These are phyloP conservation scores for Lathyrus tuberosus DNA, from an alignment of 306 rosid genomes.

Conservation along the genomic window DNA sequence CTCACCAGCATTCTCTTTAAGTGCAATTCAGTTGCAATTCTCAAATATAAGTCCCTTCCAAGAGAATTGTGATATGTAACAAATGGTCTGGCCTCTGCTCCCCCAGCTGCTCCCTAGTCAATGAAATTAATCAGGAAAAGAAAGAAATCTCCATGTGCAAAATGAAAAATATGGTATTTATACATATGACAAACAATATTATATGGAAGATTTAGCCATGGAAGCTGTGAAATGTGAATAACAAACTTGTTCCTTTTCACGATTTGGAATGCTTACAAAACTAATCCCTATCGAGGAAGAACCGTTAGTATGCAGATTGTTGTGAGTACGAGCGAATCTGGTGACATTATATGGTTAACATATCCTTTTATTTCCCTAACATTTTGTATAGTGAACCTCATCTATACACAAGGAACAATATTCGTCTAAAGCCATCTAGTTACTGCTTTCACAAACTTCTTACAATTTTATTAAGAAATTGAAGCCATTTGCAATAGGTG, in stretches of 20 bases:
- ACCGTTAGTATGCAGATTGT: no score
- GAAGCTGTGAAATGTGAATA: no score
- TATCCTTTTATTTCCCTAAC: neutral
- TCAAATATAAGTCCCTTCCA: constrained; percentile 89
- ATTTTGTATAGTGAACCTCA: neutral
- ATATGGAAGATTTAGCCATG: no score
- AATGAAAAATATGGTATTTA: neutral
- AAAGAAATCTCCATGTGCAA: constrained; percentile 24
- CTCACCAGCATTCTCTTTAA: constrained; percentile 98
- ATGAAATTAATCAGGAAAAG: constrained; percentile 45
- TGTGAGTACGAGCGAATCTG: neutral
- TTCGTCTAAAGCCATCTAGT: neutral
- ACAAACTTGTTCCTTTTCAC: no score
- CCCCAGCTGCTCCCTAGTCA: constrained; percentile 96
- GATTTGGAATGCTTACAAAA: no score
- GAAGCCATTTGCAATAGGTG: neutral
- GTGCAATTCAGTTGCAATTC: constrained; percentile 97
- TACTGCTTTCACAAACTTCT: neutral
- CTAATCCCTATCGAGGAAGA: no score
- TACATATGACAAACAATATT: no score
- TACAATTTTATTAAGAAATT: neutral
- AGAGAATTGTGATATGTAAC: constrained; percentile 92
- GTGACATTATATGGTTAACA: neutral
- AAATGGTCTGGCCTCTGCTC: constrained; percentile 98
- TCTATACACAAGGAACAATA: neutral